A percentile compares a stretch with the other conserved stretches of the same genome.
These are phyloP conservation scores for Tetrahymena thermophila DNA, from an alignment of 73 alveolate species.

Conservation along the genomic window DNA sequence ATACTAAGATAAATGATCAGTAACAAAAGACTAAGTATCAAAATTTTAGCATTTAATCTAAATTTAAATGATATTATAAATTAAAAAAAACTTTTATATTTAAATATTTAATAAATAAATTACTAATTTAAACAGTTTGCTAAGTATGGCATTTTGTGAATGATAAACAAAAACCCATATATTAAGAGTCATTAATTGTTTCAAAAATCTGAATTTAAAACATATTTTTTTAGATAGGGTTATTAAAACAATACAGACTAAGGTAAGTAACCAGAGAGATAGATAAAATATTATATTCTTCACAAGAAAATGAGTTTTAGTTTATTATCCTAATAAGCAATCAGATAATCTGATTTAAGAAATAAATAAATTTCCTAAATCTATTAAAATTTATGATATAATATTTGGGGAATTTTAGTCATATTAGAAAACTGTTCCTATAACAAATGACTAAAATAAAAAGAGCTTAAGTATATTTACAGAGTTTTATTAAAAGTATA, in stretches of 20 bases:
- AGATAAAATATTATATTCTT: too few species aligned
- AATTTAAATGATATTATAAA: too few species aligned
- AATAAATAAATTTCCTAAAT: too few species aligned
- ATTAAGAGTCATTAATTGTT: background rate
- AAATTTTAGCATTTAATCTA: background rate
- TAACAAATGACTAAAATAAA: too few species aligned
- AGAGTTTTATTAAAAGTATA: too few species aligned
- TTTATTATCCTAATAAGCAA: background rate
- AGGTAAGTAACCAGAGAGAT: background rate
- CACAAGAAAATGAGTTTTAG: too few species aligned
- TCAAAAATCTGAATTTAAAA: background rate
- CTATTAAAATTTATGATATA: background rate
- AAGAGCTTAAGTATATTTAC: background rate
- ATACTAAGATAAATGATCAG: background rate
- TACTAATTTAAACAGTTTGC: background rate
- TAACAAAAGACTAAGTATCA: background rate
- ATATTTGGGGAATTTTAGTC: background rate
- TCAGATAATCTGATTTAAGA: background rate
- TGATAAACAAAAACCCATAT: background rate
- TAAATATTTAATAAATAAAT: too few species aligned
- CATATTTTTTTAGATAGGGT: too few species aligned
- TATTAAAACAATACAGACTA: background rate
- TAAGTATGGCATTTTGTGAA: background rate
- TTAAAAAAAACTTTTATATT: too few species aligned
- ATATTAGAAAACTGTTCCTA: background rate